Evolutionary conservation across 2,329 filamentous ascomycete genomes (phyloP).

Genomic region (Madurella mycetomatis): DNA sequence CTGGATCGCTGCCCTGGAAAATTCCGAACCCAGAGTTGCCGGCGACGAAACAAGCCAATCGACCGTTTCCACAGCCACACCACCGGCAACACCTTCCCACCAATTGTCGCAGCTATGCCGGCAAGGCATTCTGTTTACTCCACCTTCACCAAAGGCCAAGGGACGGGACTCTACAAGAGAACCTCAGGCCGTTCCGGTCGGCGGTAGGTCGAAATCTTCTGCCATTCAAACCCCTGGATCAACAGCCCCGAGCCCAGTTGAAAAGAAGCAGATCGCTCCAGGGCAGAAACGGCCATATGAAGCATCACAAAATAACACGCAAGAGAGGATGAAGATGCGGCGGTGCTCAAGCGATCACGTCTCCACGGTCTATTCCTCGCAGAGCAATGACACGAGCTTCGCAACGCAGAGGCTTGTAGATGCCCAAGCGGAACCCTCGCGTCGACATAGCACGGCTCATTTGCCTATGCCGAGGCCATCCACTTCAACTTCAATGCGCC

Average conservation of each 20-base stretch:
- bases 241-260: background rate
- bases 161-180: background rate
- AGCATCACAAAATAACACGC: background rate
- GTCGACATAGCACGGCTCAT: slow-evolving; percentile 6
- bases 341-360: slow-evolving; percentile 1
- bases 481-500: slow-evolving; percentile 10
- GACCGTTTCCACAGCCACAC: slow-evolving; percentile 32
- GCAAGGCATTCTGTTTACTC: background rate
- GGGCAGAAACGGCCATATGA: slow-evolving; percentile 5
- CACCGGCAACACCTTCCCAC: slow-evolving; percentile 17
- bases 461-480: background rate
- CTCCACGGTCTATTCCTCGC: background rate
- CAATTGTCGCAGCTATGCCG: background rate
- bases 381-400: background rate
- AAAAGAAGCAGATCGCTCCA: background rate
- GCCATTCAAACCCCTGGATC: background rate
- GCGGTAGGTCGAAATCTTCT: slow-evolving; percentile 3
- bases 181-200: background rate
- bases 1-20: slow-evolving; percentile 60
- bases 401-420: background rate
- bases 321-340: slow-evolving; percentile 10
- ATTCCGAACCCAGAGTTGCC: slow-evolving; percentile 44
- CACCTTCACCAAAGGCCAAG: background rate
- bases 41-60: slow-evolving; percentile 45
- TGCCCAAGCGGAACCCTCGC: slow-evolving; percentile 1